phyloP scores from a whole-genome alignment of 2,329 filamentous ascomycete species.

The Pestalotiopsis sp. region DNA sequence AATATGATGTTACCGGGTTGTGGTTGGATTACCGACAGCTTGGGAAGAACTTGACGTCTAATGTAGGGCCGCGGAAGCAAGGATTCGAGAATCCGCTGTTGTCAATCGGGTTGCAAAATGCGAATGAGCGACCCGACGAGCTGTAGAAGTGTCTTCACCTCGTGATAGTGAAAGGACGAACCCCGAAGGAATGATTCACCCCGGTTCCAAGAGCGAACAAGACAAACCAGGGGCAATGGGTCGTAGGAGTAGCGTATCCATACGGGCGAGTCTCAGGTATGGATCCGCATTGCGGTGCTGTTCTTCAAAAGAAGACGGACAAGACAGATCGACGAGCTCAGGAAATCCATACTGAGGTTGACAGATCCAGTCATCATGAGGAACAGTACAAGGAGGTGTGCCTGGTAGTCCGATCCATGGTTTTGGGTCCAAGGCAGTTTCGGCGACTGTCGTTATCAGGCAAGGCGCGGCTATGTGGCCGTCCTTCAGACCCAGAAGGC shows the following conservation, averaged over 20 bases:
- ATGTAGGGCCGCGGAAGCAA: neutral
- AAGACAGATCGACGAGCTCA: neutral
- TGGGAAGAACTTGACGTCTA: neutral
- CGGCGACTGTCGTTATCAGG: neutral
- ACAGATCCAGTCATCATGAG: neutral
- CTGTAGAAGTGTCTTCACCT: neutral
- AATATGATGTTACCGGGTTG: neutral
- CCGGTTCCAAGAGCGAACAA: neutral
- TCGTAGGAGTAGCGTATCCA: neutral
- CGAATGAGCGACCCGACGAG: neutral
- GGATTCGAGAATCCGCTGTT: neutral
- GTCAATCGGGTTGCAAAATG: neutral
- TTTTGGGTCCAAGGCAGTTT: neutral
- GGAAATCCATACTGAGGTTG: neutral
- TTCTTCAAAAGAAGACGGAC: neutral
- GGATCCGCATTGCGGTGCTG: neutral
- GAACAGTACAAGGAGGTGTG: neutral
- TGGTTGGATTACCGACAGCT: slow-evolving; percentile 6
- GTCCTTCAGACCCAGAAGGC: neutral
- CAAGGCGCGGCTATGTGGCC: neutral
- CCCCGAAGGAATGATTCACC: neutral
- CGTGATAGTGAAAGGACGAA: neutral
- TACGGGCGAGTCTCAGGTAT: neutral
- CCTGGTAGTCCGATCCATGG: neutral
- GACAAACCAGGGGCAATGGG: neutral